Conservation (phyloP, 257 asterid species). For the Primulina tabacum region DNA sequence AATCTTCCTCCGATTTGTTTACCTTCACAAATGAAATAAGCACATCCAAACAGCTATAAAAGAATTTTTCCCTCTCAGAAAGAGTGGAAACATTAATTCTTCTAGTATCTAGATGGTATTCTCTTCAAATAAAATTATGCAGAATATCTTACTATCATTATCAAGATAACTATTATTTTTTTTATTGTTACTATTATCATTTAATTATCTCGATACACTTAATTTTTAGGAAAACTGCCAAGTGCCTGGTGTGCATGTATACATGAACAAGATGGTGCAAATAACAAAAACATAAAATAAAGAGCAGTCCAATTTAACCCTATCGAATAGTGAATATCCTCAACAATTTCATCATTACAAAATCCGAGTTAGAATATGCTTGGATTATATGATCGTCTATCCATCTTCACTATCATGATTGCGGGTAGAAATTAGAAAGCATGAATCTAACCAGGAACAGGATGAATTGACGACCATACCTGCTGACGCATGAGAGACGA, state of each 20-base stretch:
- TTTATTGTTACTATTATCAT: too few species aligned
- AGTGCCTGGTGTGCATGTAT: too few species aligned
- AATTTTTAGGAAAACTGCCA: too few species aligned
- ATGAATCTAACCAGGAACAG: neutral
- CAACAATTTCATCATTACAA: neutral
- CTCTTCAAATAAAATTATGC: neutral
- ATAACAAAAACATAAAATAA: too few species aligned
- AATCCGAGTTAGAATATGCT: neutral
- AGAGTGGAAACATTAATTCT: neutral
- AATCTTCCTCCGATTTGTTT: constrained; percentile 10
- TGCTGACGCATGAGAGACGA: constrained; percentile 92
- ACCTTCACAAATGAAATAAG: neutral
- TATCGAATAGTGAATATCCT: neutral
- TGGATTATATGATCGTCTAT: neutral
- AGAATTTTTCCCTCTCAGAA: neutral
- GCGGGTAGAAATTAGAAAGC: neutral
- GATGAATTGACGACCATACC: constrained; percentile 35
- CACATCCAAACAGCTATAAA: constrained; percentile 15
- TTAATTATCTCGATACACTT: too few species aligned
- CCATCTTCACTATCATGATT: neutral
- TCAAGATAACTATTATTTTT: too few species aligned
- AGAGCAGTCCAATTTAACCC: neutral
- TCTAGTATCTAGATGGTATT: too few species aligned
- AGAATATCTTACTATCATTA: neutral
- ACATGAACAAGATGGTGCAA: too few species aligned